Base-by-base conservation (phyloP, 176 grass and related monocot species). In the Pontederia paniculata region DNA sequence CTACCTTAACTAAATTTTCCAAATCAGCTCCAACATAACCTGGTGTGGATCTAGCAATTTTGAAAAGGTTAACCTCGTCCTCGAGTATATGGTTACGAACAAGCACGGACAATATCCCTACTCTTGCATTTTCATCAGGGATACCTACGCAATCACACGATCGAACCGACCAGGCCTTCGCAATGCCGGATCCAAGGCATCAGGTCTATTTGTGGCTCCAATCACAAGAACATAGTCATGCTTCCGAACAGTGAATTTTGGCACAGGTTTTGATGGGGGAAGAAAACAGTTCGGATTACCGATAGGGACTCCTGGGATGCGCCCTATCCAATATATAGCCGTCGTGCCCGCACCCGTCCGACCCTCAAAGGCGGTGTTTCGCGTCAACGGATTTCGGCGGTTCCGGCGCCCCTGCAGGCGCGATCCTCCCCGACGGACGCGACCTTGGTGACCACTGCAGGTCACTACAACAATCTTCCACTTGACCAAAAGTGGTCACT, bases 1-100 rank as follows among this genome's bases (percentile, higher is more conserved):
- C 93, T 78, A 90, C 81, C 72, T 97, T 84, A 11, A 84, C 83
- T 52, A 97, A 62, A 20, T 83, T 78, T 65, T 75, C 86, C 68
- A 97, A 70, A 74, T 97, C 93, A 41, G 86, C 86, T 31, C 86
- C 93, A 69, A 97, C 93, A 87, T 88, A 97, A 21, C 93, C 86
- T 70, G 93, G 80, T n/a, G 93, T 91, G 0, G 80, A 78, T 50
- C 86, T 78, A 15, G 86, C 86, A 50, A 97, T 91, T 64, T 97
- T 88, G 61, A 90, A 97, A 43, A 84, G 71, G 25, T 97, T 82
- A 68, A 97, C 81, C 52, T 79, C 45, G 9, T 85, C 83, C 57
- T 88, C 83, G 57, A 90, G 57, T 66, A 72, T 79, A 59, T 90
- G 83, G 60, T 67, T 81, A 56, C 72, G 71, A 66, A 77, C 79